phyloP scores from a whole-genome alignment of 495 filamentous ascomycete genomes.

The Acidomyces sp. region DNA sequence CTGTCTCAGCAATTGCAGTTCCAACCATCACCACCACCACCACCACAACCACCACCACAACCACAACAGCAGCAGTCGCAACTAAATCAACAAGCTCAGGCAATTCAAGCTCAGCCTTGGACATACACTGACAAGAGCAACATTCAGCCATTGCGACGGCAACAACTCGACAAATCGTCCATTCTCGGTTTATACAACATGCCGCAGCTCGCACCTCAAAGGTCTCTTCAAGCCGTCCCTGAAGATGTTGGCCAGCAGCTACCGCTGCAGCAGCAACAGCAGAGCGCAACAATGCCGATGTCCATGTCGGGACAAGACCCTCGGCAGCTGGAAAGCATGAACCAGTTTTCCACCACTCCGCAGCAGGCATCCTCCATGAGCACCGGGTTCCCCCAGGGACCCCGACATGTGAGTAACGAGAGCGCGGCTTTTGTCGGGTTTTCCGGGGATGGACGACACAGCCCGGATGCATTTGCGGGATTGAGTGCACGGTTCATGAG shows the following conservation, averaged over 20 bases:
- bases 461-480: slow-evolving; percentile 93
- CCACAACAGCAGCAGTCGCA: slow-evolving; percentile 2
- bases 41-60: slow-evolving; percentile 19
- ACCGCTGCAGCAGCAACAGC: slow-evolving; percentile 11
- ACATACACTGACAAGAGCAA: slow-evolving; percentile 2
- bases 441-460: slow-evolving; percentile 65
- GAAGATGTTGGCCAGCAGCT: slow-evolving; percentile 10
- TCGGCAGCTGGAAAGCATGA: slow-evolving; percentile 22
- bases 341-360: slow-evolving; percentile 28
- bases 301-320: slow-evolving; percentile 15
- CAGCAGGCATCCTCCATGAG: slow-evolving; percentile 10
- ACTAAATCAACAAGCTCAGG: slow-evolving; percentile 1
- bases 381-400: neutral
- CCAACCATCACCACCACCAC: slow-evolving; percentile 22
- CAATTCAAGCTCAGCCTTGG: slow-evolving; percentile 2
- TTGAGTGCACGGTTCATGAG: slow-evolving; percentile 55
- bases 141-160: slow-evolving; percentile 34
- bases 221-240: slow-evolving; percentile 18
- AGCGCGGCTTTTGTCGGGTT: slow-evolving; percentile 66
- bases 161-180: slow-evolving; percentile 58
- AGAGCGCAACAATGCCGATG: slow-evolving; percentile 8
- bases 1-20: slow-evolving; percentile 20
- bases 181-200: slow-evolving; percentile 83
- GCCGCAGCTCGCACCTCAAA: slow-evolving; percentile 51
- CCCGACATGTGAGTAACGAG: slow-evolving; percentile 64